phyloP scores from a whole-genome alignment of 2,329 filamentous ascomycete species.

The Scedosporium aurantiacum region DNA sequence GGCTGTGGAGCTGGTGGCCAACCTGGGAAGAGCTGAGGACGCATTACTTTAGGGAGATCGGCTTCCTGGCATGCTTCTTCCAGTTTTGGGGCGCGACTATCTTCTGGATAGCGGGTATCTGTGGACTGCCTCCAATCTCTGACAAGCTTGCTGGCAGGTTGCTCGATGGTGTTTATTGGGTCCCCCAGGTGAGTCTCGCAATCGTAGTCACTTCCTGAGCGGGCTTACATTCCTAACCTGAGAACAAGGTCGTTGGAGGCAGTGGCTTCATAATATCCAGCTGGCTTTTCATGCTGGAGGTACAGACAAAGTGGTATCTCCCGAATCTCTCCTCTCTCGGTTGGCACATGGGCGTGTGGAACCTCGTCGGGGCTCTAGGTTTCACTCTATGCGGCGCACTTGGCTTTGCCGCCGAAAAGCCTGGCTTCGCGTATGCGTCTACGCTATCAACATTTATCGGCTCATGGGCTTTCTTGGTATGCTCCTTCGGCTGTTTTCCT shows the following conservation, averaged over 20 bases:
- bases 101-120: slow-evolving; percentile 55
- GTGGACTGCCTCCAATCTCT: slow-evolving; percentile 45
- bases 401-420: slow-evolving; percentile 32
- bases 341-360: slow-evolving; percentile 59
- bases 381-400: slow-evolving; percentile 52
- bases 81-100: slow-evolving; percentile 50
- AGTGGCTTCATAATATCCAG: slow-evolving; percentile 48
- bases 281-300: slow-evolving; percentile 54
- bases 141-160: slow-evolving; percentile 32
- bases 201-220: background rate
- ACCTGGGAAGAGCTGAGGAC: slow-evolving; percentile 41
- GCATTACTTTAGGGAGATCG: slow-evolving; percentile 51
- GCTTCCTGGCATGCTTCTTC: slow-evolving; percentile 47
- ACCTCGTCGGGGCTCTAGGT: slow-evolving; percentile 50
- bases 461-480: slow-evolving; percentile 35
- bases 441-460: slow-evolving; percentile 38
- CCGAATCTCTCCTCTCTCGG: slow-evolving; percentile 46
- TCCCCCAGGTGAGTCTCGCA: slow-evolving; percentile 29
- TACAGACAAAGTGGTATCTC: slow-evolving; percentile 50
- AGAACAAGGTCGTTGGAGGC: slow-evolving; percentile 42
- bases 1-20: slow-evolving; percentile 49
- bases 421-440: slow-evolving; percentile 33
- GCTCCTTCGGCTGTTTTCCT: slow-evolving; percentile 6
- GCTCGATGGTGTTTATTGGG: slow-evolving; percentile 46
- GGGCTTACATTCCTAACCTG: background rate